These are phyloP conservation scores for Oleoguttula mirabilis DNA, from an alignment of 495 filamentous ascomycete genomes.

Conservation along the genomic window DNA sequence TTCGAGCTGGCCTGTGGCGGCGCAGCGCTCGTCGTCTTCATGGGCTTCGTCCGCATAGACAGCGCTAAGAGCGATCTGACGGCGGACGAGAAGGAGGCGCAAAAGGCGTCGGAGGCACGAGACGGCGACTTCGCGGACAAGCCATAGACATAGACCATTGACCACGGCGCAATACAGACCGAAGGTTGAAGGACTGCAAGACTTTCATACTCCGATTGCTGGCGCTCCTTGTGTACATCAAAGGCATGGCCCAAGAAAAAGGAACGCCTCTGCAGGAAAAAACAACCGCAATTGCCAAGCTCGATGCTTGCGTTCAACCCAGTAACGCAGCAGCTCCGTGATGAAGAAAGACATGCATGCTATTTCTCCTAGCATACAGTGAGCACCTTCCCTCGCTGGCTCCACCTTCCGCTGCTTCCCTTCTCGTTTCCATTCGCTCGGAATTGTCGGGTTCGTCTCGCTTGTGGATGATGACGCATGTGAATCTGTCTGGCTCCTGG, in stretches of 20 bases:
- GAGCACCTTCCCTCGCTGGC: too few relatives aligned
- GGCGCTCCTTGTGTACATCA: neutral
- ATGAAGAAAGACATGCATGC: too few relatives aligned
- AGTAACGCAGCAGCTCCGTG: too few relatives aligned
- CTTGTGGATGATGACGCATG: too few relatives aligned
- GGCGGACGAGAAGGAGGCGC: conserved; percentile 21
- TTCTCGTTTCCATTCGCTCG: too few relatives aligned
- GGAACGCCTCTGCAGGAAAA: too few relatives aligned
- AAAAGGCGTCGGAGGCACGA: neutral
- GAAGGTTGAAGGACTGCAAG: neutral
- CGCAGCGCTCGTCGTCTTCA: conserved; percentile 44
- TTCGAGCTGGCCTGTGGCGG: conserved; percentile 47
- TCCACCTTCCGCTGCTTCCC: too few relatives aligned
- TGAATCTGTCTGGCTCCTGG: too few relatives aligned
- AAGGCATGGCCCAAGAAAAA: neutral
- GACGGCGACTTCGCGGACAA: neutral
- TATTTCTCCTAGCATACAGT: too few relatives aligned
- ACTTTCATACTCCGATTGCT: conserved; percentile 1
- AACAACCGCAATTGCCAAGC: too few relatives aligned
- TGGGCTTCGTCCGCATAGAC: conserved; percentile 49
- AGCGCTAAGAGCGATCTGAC: conserved; percentile 16
- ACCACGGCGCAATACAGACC: conserved; percentile 20
- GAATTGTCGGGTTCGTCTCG: too few relatives aligned
- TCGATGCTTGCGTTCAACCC: too few relatives aligned
- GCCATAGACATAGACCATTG: neutral